Evolutionary conservation across 805 yeast species (phyloP), one percentile per base, ranked within the genome.

Genomic region (Yamadazyma ubonensis): DNA sequence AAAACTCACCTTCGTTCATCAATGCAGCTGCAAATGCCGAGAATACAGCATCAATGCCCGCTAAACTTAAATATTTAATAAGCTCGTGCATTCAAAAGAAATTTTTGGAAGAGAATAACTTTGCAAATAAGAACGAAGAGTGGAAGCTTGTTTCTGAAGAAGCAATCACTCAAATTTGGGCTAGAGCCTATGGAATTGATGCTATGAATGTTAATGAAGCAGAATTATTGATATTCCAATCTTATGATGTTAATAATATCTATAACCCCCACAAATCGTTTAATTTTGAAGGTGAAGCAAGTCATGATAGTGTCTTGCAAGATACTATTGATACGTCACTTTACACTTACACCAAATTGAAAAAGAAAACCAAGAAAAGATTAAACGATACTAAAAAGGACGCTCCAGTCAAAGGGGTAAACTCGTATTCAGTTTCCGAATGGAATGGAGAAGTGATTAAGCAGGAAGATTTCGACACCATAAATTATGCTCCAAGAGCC

Each of bases 131-230:
- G 5, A 9, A 31, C 3, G 31, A 36, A 14, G 45, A 47, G 16
- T 83, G 89, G 89, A 62, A 65, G 17, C 57, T 82, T 17, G 68
- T 83, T 5, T 74, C 86, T 4, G 91, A 83, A 54, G 86, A 81
- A 49, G 53, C 70, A 2, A 65, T 70, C 3, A 71, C 79, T 11
- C 61, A 63, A 41, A 67, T 73, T 30, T 73, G 86, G 87, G 64
- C 76, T 34, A 57, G 61, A 44, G 62, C 84, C 56, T 70, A 67
- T 51, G 73, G 79, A n/a, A 55, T 83, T 49, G 66, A 69, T 34
- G 71, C 80, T 48, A 47, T 78, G 58, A 65, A 71, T 49, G 59
- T 80, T 42, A 70, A 70, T 41, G 76, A 76, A 48, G 78, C 78
- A 1, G 79, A 77, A 44, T 58, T 63, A 33, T 54, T 57, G 33